A percentile compares a stretch with the other conserved stretches of the same genome.
Evolutionary conservation across 352 stramenopile species (phyloP).

Genomic region (Aphanomyces cochlioides): DNA sequence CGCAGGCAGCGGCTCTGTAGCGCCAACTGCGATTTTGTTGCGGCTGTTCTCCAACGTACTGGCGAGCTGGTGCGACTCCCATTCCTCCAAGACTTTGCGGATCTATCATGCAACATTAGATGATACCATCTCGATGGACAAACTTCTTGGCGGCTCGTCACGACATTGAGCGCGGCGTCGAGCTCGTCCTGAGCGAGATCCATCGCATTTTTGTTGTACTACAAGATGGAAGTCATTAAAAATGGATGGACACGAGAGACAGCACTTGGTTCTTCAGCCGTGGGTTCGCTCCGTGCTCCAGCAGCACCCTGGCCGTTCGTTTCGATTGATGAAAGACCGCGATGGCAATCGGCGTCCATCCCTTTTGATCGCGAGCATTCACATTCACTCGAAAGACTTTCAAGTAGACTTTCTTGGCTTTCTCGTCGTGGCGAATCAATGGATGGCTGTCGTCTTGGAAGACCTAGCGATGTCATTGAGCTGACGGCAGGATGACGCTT

Average conservation of each 20-base stretch:
- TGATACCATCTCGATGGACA: neutral
- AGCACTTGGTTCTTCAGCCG: constrained; percentile 70
- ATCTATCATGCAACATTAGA: constrained; percentile 36
- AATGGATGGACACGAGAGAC: neutral
- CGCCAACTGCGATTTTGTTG: constrained; percentile 6
- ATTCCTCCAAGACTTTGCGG: constrained; percentile 37
- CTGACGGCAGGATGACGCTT: constrained; percentile 20
- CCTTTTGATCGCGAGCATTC: constrained; percentile 71
- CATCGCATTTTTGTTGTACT: constrained; percentile 87
- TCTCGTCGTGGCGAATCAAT: constrained; percentile 38
- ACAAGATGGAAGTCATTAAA: neutral
- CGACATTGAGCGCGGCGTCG: constrained; percentile 76
- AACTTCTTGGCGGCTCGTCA: constrained; percentile 69
- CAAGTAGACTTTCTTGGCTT: constrained; percentile 36
- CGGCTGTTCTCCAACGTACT: constrained; percentile 26
- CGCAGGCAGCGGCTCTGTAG: constrained; percentile 12
- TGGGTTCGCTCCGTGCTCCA: constrained; percentile 77
- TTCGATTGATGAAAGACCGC: constrained; percentile 87
- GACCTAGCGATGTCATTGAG: neutral
- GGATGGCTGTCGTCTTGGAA: constrained; percentile 31
- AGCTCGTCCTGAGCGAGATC: constrained; percentile 87
- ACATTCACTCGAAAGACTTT: constrained; percentile 63
- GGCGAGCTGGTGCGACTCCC: constrained; percentile 32
- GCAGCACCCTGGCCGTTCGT: constrained; percentile 54
- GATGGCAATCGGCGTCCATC: constrained; percentile 81